Evolutionary conservation across 2,329 filamentous ascomycete genomes (phyloP).

Genomic region (Colletotrichum echinochloae): DNA sequence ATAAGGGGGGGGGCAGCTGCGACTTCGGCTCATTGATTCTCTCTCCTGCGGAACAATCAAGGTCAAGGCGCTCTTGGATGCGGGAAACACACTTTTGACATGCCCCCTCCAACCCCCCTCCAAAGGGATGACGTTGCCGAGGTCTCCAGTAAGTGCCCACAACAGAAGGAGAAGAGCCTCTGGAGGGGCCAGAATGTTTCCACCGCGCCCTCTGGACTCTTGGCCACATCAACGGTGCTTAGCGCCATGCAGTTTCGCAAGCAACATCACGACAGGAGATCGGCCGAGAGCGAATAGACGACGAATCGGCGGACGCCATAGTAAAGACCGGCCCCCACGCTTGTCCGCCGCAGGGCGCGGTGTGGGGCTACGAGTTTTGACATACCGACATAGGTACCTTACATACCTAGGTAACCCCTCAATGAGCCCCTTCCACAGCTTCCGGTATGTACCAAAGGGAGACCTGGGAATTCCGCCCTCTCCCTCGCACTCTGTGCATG

Average conservation of each 20-base stretch:
- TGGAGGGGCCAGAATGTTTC: not conserved
- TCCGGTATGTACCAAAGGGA: not conserved
- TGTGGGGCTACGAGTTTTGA: slow-evolving; percentile 9
- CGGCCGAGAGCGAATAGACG: not conserved
- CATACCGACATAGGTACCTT: no score
- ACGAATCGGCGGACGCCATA: not conserved
- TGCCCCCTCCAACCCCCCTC: not conserved
- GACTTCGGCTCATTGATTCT: not conserved
- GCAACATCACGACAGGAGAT: slow-evolving; percentile 8
- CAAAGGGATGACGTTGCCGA: not conserved
- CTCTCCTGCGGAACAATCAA: not conserved
- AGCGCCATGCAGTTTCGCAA: slow-evolving; percentile 4
- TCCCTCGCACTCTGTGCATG: not conserved
- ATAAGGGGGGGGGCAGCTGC: not conserved
- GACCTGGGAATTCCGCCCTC: not conserved
- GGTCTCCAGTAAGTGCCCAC: not conserved
- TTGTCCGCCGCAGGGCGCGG: slow-evolving; percentile 31
- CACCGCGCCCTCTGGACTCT: slow-evolving; percentile 2
- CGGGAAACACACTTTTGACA: not conserved
- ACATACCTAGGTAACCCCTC: no score
- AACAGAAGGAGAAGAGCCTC: not conserved
- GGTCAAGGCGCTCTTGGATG: not conserved
- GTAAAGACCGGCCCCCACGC: not conserved
- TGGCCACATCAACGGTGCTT: not conserved
- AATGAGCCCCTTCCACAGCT: not conserved